phyloP scores from a whole-genome alignment of 2,329 filamentous ascomycete genomes.

The Pseudocercospora fijiensis region DNA sequence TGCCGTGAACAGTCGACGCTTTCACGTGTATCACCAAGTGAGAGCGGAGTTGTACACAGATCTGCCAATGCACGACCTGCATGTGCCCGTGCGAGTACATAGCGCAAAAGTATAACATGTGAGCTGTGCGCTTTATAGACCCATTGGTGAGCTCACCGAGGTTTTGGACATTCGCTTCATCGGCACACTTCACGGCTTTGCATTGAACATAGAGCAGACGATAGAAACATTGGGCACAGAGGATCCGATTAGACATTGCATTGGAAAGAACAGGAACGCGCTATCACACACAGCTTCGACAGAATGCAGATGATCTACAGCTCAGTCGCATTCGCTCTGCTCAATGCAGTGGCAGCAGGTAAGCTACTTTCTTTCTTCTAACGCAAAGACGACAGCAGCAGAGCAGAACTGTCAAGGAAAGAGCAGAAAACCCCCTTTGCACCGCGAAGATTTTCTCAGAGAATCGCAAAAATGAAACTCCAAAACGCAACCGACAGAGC shows the following conservation, averaged over 20 bases:
- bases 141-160: background rate
- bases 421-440: too few species aligned
- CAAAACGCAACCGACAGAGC: too few species aligned
- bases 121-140: background rate
- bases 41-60: background rate
- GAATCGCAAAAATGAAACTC: too few species aligned
- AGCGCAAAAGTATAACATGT: background rate
- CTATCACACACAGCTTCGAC: background rate
- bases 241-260: too few species aligned
- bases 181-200: too few species aligned
- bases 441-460: too few species aligned
- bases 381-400: background rate
- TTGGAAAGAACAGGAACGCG: background rate
- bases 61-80: background rate
- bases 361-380: background rate
- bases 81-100: background rate
- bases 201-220: background rate
- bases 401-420: background rate
- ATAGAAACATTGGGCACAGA: background rate
- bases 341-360: constrained; percentile 15
- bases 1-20: background rate
- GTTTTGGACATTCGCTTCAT: background rate
- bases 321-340: constrained; percentile 6
- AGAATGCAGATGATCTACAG: constrained; percentile 18
- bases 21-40: background rate